Evolutionary conservation across 257 asterid species (phyloP), one percentile per base, ranked within the genome.

Genomic region (Przewalskia tangutica): DNA sequence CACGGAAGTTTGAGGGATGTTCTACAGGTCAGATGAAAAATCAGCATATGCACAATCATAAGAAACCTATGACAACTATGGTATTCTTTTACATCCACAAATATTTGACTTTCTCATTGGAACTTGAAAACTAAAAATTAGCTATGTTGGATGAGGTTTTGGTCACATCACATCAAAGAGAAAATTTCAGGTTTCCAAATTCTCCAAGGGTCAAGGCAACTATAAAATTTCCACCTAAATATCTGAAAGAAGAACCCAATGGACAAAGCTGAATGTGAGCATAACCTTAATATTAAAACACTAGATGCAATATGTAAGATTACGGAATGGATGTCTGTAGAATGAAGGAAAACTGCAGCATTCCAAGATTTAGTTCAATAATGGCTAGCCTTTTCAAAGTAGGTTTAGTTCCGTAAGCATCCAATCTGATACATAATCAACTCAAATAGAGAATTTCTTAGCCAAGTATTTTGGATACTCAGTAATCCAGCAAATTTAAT

Each of bases 1-100:
- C 97, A 91, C 0, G 95, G 98, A 85, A 94, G 93, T 86, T 84
- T 94, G 81, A 94, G 94, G 85, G 86, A 87, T 27, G 97, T 91
- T 84, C 97, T 92, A 89, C 91, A 85, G 79, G 79, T 42, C 67
- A 75, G 77, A 82, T 82, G 17, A 32, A 36, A 10, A 46, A 20
- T 55, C 59, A 14, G 23, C 36, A 53, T 34, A 8, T 7, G 3
- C 16, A 70, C 12, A 56, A 5, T 18, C 60, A 27, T 50, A 48
- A 27, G 46, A 27, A 50, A 6, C 46, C 27, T 0, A 50, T 20
- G 62, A 13, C 0, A 4, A 38, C 20, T 59, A 53, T 79, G 55
- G 17, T 44, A 42, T 40, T 40, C 1, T 17, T 79, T 59, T 40
- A 27, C 75, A 38, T 60, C 42, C 55, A 79, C 18, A 63, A 58